Conservation (phyloP, 345 rosid species). For the Citrus inodora region DNA sequence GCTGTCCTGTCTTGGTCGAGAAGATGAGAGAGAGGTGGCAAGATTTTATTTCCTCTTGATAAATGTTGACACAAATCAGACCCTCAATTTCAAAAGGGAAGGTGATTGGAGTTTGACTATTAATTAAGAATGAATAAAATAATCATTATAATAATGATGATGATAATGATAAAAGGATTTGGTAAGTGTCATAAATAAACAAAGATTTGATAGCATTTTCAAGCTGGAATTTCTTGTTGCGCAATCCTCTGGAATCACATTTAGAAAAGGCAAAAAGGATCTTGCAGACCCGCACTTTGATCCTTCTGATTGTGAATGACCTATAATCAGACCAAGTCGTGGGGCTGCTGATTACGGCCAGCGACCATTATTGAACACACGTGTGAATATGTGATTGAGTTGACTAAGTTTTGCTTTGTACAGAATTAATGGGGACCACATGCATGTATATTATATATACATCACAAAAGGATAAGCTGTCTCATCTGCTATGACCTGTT, state of each 20-base stretch:
- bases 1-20: no score
- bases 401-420: background rate
- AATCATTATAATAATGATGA: no score
- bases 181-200: background rate
- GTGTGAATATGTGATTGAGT: background rate
- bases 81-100: no score
- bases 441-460: no score
- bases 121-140: no score
- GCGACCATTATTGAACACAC: background rate
- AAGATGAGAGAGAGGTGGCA: no score
- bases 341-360: background rate
- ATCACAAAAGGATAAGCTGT: background rate
- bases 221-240: background rate
- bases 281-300: no score
- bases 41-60: no score
- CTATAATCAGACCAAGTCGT: background rate
- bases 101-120: no score
- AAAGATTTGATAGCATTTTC: background rate
- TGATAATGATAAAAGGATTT: no score
- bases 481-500: background rate
- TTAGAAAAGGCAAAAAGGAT: background rate
- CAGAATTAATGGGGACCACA: background rate
- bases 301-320: background rate
- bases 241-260: background rate
- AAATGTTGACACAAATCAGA: no score